phyloP scores from a whole-genome alignment of 2,329 filamentous ascomycete genomes.

The Massarina eburnea region DNA sequence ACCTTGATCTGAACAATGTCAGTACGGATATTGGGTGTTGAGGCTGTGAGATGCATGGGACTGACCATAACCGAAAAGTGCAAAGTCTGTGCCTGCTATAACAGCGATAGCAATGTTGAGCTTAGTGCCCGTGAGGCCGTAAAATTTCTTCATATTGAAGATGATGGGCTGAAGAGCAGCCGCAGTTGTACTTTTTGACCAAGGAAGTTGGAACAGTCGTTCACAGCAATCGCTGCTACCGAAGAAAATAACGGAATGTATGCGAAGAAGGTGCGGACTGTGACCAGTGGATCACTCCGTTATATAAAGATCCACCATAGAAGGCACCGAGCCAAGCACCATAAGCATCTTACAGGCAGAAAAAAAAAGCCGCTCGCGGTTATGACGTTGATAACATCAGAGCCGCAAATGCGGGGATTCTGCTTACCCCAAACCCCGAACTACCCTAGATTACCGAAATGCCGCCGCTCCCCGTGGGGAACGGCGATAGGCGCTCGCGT shows the following conservation, averaged over 20 bases:
- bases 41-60: constrained; percentile 22
- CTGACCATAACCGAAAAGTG: constrained; percentile 64
- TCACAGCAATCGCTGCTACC: not conserved
- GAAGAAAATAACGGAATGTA: not conserved
- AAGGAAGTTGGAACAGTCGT: no score
- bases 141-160: constrained; percentile 48
- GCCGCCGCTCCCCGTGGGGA: constrained; percentile 7
- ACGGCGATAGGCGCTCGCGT: not conserved
- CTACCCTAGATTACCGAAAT: no score
- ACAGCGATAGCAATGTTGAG: constrained; percentile 69
- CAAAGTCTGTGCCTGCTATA: constrained; percentile 73
- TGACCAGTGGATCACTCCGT: not conserved
- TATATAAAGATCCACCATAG: not conserved
- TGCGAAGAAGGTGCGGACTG: not conserved
- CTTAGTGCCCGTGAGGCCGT: constrained; percentile 65
- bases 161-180: not conserved
- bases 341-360: not conserved
- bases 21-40: constrained; percentile 2
- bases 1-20: constrained; percentile 29
- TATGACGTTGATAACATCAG: constrained; percentile 11
- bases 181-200: no score
- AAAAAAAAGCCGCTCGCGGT: not conserved
- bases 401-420: constrained; percentile 10
- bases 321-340: not conserved
- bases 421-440: no score